Base-by-base conservation (phyloP, 257 asterid species). In the Ilex aquifolium region DNA sequence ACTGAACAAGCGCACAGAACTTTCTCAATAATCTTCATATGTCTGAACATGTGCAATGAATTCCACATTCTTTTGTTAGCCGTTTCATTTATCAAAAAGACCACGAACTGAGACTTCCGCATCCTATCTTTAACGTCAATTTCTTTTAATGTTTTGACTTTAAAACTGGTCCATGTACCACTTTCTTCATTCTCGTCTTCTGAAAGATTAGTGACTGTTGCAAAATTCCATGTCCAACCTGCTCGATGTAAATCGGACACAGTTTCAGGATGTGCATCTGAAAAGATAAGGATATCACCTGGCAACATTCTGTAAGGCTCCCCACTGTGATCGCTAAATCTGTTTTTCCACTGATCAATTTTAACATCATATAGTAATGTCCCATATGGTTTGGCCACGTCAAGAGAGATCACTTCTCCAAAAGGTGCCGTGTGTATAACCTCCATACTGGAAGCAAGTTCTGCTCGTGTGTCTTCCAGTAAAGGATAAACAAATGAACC, bases 401-500 rank as follows among this genome's bases (percentile, higher is more conserved):
- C 27, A 32, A 75, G 30, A 56, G 51, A 56, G 39, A 65, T 64
- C 15, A 80, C 76, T 58, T 80, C 80, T 17, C 85, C 85, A 60
- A 66, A 80, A 4, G 95, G 95, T 16, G 87, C 84, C 13, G 66
- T 57, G 31, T 67, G 14, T 7, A 76, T 48, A 7, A 66, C 53
- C 53, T 84, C 79, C 72, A 80, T 13, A 15, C 80, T 72, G 4
- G 91, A 67, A 17, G 80, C 79, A 40, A 86, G 69, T 39, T 60
- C 68, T 0, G 83, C 79, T 5, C 87, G 82, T 1, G 84, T 78
- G 68, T 86, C 95, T 75, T 86, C 95, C 68, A 82, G 48, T 42
- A 86, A 64, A 2, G 91, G 86, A 62, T 1, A 74, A 13, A 40
- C 31, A 32, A 60, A 86, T 8, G 91, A 84, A 30, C 69, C 67